These are phyloP conservation scores for Prunus kanzakura DNA, from an alignment of 306 rosid species.

Conservation along the genomic window DNA sequence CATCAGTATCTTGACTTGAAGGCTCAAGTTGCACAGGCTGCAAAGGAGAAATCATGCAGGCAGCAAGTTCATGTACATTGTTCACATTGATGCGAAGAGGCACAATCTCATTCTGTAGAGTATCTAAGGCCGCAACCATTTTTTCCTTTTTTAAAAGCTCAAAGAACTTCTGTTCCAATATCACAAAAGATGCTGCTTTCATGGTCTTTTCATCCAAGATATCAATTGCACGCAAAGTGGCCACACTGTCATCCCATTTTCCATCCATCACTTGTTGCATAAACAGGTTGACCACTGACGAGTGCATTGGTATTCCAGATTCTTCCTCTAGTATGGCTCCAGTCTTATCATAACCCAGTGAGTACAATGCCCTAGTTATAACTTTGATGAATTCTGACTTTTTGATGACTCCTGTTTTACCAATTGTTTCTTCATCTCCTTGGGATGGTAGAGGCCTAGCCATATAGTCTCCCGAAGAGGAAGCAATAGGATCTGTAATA, in stretches of 20 bases:
- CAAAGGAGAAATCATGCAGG: slow-evolving; percentile 12
- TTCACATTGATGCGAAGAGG: slow-evolving; percentile 16
- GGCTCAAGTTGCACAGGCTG: neutral
- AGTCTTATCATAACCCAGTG: slow-evolving; percentile 22
- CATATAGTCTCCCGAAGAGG: slow-evolving; percentile 19
- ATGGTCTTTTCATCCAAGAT: slow-evolving; percentile 11
- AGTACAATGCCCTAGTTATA: slow-evolving; percentile 26
- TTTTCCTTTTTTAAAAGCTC: slow-evolving; percentile 22
- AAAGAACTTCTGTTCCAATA: slow-evolving; percentile 22
- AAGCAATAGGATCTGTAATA: neutral
- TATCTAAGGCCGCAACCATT: slow-evolving; percentile 17
- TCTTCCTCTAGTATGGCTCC: slow-evolving; percentile 31
- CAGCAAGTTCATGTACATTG: slow-evolving; percentile 15
- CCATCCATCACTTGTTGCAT: slow-evolving; percentile 23
- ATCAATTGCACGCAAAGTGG: slow-evolving; percentile 4
- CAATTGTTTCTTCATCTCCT: slow-evolving; percentile 9
- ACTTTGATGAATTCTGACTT: slow-evolving; percentile 19
- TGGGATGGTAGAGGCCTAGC: slow-evolving; percentile 17
- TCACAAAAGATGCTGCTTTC: slow-evolving; percentile 18
- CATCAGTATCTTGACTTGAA: slow-evolving; percentile 12
- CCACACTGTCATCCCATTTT: slow-evolving; percentile 21
- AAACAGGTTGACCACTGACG: slow-evolving; percentile 10
- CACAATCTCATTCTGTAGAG: slow-evolving; percentile 22
- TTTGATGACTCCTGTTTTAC: slow-evolving; percentile 22
- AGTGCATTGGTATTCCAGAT: slow-evolving; percentile 22